Percentiles rank a stretch among this genome's conserved stretches.
phyloP scores from a whole-genome alignment of 352 stramenopile genomes.

The Phytophthora meadii region DNA sequence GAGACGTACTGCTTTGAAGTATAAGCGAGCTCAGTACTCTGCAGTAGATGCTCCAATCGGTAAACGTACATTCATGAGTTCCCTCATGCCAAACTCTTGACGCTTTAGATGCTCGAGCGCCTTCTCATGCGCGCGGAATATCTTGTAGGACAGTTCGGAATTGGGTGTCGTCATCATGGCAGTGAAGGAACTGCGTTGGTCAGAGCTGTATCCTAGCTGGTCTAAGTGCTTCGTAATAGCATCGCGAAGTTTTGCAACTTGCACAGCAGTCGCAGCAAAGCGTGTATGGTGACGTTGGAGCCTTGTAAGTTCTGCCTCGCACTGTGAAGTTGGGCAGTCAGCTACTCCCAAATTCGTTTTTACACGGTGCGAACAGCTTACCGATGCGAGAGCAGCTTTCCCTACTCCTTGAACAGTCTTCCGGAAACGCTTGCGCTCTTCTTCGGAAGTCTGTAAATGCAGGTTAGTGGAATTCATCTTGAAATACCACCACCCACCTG shows the following conservation, averaged over 20 bases:
- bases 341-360: background rate
- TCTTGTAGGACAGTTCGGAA: slow-evolving; percentile 31
- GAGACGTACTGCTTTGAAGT: slow-evolving; percentile 37
- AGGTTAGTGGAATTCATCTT: too few species aligned
- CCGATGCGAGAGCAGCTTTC: slow-evolving; percentile 32
- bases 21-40: background rate
- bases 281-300: slow-evolving; percentile 38
- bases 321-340: slow-evolving; percentile 14
- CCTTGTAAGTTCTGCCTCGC: slow-evolving; percentile 33
- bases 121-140: slow-evolving; percentile 43
- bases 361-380: slow-evolving; percentile 6
- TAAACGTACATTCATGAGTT: slow-evolving; percentile 26
- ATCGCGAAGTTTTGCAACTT: slow-evolving; percentile 31
- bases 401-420: slow-evolving; percentile 32
- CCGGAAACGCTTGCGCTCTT: slow-evolving; percentile 35
- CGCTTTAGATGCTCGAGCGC: slow-evolving; percentile 37
- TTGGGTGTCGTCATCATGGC: slow-evolving; percentile 33
- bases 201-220: slow-evolving; percentile 29
- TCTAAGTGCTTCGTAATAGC: slow-evolving; percentile 35
- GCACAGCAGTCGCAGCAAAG: slow-evolving; percentile 25
- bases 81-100: slow-evolving; percentile 26
- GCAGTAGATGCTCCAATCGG: background rate
- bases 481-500: slow-evolving; percentile 14
- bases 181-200: slow-evolving; percentile 31
- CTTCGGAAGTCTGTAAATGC: slow-evolving; percentile 36